Evolutionary conservation across 2,329 filamentous ascomycete species (phyloP).

Genomic region (Aureobasidium sp.): DNA sequence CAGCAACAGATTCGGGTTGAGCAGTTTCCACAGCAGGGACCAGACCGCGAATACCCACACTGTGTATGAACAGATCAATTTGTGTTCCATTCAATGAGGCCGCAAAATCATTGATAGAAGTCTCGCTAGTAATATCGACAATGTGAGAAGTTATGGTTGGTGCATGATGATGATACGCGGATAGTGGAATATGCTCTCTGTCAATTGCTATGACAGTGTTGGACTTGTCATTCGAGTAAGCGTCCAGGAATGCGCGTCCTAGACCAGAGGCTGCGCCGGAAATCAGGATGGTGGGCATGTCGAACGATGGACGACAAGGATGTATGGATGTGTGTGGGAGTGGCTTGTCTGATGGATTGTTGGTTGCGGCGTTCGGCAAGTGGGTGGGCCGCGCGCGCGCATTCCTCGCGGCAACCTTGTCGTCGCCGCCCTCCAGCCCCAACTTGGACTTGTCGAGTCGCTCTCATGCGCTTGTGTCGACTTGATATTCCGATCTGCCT

Average conservation of each 20-base stretch:
- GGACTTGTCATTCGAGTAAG: constrained; percentile 21
- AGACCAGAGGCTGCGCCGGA: constrained; percentile 35
- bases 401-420: constrained; percentile 10
- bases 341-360: background rate
- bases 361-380: constrained; percentile 4
- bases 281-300: constrained; percentile 27
- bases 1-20: constrained; percentile 30
- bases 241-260: constrained; percentile 30
- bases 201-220: constrained; percentile 30
- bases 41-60: constrained; percentile 40
- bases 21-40: constrained; percentile 27
- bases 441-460: background rate
- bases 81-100: constrained; percentile 19
- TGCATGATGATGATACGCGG: background rate
- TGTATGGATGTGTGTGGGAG: background rate
- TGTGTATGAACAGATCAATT: constrained; percentile 38
- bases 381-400: background rate
- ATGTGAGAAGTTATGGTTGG: constrained; percentile 21
- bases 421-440: background rate
- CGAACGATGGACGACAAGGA: background rate
- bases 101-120: constrained; percentile 22
- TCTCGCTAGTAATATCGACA: constrained; percentile 26
- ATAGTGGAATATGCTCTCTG: constrained; percentile 17
- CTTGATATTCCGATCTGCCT: background rate
- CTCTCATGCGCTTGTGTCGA: background rate